phyloP scores from a whole-genome alignment of 2,329 filamentous ascomycete species.

The Fusarium pseudonygamai region DNA sequence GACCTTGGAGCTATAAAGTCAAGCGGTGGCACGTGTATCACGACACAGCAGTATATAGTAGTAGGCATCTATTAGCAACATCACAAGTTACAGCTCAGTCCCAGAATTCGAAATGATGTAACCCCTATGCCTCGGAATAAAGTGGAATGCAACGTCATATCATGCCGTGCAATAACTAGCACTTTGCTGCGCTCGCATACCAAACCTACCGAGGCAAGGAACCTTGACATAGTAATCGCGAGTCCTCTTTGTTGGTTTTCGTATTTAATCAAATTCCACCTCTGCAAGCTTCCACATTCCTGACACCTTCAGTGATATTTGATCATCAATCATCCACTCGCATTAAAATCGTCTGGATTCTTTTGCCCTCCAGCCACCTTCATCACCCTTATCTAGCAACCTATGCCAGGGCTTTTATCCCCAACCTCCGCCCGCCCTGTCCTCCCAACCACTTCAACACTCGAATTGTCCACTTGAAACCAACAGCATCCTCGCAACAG shows the following conservation, averaged over 20 bases:
- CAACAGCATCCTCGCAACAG: conserved; percentile 20
- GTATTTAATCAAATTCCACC: conserved; percentile 2
- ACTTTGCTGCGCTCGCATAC: conserved; percentile 7
- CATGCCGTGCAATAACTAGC: not conserved
- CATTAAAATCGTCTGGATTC: not conserved
- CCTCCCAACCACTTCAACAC: conserved; percentile 27
- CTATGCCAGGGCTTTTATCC: conserved; percentile 14
- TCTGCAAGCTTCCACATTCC: conserved; percentile 18
- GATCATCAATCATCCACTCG: conserved; percentile 4
- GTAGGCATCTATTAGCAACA: not conserved
- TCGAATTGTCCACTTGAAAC: conserved; percentile 28
- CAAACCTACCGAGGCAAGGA: not conserved
- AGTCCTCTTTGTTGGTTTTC: not conserved
- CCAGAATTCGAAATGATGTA: not conserved
- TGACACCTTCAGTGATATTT: conserved; percentile 1
- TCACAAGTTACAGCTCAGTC: not conserved
- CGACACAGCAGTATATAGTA: not conserved
- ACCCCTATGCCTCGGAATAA: not conserved
- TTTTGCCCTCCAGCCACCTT: conserved; percentile 31
- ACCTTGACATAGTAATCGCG: not conserved
- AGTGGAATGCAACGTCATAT: conserved; percentile 26
- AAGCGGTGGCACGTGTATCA: not conserved
- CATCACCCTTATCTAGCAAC: conserved; percentile 1
- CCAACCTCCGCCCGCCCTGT: conserved; percentile 24
- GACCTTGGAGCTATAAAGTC: not conserved